Evolutionary conservation across 202 grass and related monocot species (phyloP), one percentile per base, ranked within the genome.

Genomic region (Schoenoplectus triqueter): DNA sequence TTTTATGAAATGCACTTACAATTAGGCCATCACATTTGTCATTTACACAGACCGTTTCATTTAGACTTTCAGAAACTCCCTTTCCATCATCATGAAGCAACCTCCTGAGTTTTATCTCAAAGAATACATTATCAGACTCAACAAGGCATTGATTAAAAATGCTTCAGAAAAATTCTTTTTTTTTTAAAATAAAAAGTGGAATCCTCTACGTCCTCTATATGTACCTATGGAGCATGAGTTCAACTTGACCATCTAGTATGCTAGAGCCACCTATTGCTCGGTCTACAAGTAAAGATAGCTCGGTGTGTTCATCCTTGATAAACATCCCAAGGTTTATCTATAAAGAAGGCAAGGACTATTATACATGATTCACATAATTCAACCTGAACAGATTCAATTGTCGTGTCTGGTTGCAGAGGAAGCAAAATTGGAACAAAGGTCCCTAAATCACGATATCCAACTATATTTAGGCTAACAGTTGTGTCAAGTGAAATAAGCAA

Each of bases 171-270:
- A 73, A 73, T 31, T 31, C 3, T 7, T 73, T 51, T 50, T 51
- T 73, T 21, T 20, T 50, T 50, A 10, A 73, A 72, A 10, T 50
- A 69, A 5, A n/a, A 2, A 17, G 7, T 3, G 48, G 22, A 42
- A 57, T 31, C 50, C 46, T 59, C 10, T 3, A 10, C 6, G 14
- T 13, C 31, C 31, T 31, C 31, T 31, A 82, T n/a, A 60, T 19
- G 46, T 85, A 87, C 89, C 89, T 81, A 64, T 90, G 89, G 5
- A 90, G 82, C 89, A 90, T 90, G 60, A 90, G 74, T 85, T 90
- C 89, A 56, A 87, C 49, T 90, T 90, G 86, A 15, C 89, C 89
- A 47, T 90, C 86, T 80, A 77, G 62, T 56, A 90, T 77, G 66
- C 89, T 90, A n/a, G 89, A 87, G 63, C 86, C 89, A 61, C 89